Conservation (phyloP, 2,329 filamentous ascomycete species). For the Macroventuria anomochaeta region DNA sequence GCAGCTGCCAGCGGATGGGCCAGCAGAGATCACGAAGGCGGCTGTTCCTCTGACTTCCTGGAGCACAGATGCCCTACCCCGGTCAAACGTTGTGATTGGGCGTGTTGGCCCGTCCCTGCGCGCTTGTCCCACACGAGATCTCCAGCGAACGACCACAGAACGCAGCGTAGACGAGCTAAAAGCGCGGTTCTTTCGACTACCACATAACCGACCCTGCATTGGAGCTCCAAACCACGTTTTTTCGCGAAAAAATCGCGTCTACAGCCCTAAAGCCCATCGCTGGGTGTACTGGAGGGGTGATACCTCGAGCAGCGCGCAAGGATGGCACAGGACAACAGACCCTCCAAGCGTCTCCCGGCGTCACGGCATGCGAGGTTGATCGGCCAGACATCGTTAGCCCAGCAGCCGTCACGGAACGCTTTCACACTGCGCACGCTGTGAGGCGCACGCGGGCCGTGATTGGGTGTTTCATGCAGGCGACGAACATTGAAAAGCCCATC, state of each 20-base stretch:
- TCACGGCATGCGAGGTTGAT: conserved; percentile 34
- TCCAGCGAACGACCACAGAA: conserved; percentile 27
- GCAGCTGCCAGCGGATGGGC: conserved; percentile 38
- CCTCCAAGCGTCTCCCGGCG: conserved; percentile 30
- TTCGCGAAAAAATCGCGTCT: conserved; percentile 42
- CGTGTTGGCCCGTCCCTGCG: conserved; percentile 24
- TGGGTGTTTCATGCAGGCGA: conserved; percentile 4
- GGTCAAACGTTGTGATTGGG: conserved; percentile 23
- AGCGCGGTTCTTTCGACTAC: conserved; percentile 36
- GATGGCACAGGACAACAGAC: conserved; percentile 15
- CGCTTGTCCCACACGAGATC: conserved; percentile 29
- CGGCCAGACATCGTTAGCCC: conserved; percentile 30
- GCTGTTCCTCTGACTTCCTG: conserved; percentile 38
- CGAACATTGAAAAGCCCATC: neutral
- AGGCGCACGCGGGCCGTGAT: conserved; percentile 12
- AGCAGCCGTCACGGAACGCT: conserved; percentile 33
- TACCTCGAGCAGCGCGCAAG: conserved; percentile 15
- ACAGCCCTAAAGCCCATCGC: conserved; percentile 35
- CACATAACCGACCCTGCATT: conserved; percentile 34
- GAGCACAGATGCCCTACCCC: conserved; percentile 25
- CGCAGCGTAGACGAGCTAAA: conserved; percentile 28
- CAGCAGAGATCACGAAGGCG: conserved; percentile 35
- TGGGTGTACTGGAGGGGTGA: conserved; percentile 35
- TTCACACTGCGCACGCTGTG: conserved; percentile 21
- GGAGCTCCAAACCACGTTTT: conserved; percentile 39